These are phyloP conservation scores for Boletus subcaerulescens DNA, from an alignment of 768 basidiomycete genomes.

Conservation along the genomic window DNA sequence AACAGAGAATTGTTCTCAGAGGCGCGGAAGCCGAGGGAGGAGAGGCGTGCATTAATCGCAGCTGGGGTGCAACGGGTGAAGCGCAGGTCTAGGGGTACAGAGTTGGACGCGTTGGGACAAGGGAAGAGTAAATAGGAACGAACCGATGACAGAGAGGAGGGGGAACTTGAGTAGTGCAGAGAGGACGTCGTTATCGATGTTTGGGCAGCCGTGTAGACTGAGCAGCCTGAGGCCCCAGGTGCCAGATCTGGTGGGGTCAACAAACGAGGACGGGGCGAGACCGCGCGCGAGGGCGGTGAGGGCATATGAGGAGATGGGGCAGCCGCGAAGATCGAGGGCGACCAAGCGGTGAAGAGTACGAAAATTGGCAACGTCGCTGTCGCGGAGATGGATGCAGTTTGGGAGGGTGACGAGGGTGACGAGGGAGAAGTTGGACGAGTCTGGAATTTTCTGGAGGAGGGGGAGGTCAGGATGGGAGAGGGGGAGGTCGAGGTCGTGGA, in stretches of 20 bases:
- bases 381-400: slow-evolving; percentile 52
- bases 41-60: slow-evolving; percentile 15
- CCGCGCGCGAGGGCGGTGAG: slow-evolving; percentile 51
- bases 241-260: slow-evolving; percentile 30
- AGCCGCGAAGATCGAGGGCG: slow-evolving; percentile 64
- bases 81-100: slow-evolving; percentile 41
- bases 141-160: slow-evolving; percentile 61
- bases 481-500: slow-evolving; percentile 39
- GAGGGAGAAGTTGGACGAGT: slow-evolving; percentile 57
- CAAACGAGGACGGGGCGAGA: slow-evolving; percentile 31
- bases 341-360: slow-evolving; percentile 50
- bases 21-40: slow-evolving; percentile 27
- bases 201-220: slow-evolving; percentile 50
- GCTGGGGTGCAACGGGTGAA: slow-evolving; percentile 42
- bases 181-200: slow-evolving; percentile 45
- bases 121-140: slow-evolving; percentile 20
- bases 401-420: slow-evolving; percentile 63
- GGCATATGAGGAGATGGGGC: slow-evolving; percentile 49
- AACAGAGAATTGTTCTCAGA: slow-evolving; percentile 33
- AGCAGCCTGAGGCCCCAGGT: slow-evolving; percentile 62
- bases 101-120: slow-evolving; percentile 1
- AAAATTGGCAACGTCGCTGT: slow-evolving; percentile 51
- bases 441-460: slow-evolving; percentile 54
- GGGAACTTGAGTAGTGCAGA: slow-evolving; percentile 46
- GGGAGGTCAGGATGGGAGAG: slow-evolving; percentile 54